These are phyloP conservation scores for Daldinia loculata DNA, from an alignment of 495 filamentous ascomycete genomes.

Conservation along the genomic window DNA sequence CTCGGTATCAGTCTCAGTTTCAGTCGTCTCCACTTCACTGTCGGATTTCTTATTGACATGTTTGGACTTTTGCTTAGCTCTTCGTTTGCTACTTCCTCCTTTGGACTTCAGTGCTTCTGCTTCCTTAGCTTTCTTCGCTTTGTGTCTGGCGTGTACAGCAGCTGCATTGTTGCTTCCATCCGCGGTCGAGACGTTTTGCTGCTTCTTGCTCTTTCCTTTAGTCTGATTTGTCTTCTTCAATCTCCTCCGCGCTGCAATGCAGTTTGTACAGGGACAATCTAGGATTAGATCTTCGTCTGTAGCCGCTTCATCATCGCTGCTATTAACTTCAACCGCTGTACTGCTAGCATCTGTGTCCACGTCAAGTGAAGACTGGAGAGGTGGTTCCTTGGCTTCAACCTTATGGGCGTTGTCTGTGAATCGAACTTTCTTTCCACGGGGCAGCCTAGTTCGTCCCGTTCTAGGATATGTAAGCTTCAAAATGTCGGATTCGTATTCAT, in stretches of 20 bases:
- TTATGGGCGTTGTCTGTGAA: slow-evolving; percentile 33
- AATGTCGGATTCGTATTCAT: slow-evolving; percentile 48
- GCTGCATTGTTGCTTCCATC: slow-evolving; percentile 21
- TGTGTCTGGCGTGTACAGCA: slow-evolving; percentile 29
- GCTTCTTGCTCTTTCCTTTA: slow-evolving; percentile 20
- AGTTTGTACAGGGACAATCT: slow-evolving; percentile 43
- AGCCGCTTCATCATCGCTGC: slow-evolving; percentile 15
- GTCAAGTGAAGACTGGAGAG: slow-evolving; percentile 4
- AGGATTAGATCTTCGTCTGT: slow-evolving; percentile 26
- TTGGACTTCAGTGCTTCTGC: background rate
- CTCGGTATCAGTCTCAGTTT: slow-evolving; percentile 1
- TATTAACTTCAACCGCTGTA: slow-evolving; percentile 21
- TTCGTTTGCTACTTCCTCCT: slow-evolving; percentile 19
- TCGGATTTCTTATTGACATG: slow-evolving; percentile 34
- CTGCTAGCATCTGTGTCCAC: slow-evolving; percentile 20
- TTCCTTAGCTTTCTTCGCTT: slow-evolving; percentile 26
- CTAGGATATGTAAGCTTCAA: slow-evolving; percentile 50
- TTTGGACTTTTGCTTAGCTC: slow-evolving; percentile 24
- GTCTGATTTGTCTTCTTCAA: slow-evolving; percentile 12
- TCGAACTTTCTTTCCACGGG: slow-evolving; percentile 32
- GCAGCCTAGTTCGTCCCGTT: slow-evolving; percentile 9
- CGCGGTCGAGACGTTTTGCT: slow-evolving; percentile 7
- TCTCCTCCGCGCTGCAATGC: slow-evolving; percentile 23
- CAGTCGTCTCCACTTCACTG: slow-evolving; percentile 18
- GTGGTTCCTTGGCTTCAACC: slow-evolving; percentile 37